Evolutionary conservation across 2,329 filamentous ascomycete genomes (phyloP).

Genomic region (Beauveria bassiana): DNA sequence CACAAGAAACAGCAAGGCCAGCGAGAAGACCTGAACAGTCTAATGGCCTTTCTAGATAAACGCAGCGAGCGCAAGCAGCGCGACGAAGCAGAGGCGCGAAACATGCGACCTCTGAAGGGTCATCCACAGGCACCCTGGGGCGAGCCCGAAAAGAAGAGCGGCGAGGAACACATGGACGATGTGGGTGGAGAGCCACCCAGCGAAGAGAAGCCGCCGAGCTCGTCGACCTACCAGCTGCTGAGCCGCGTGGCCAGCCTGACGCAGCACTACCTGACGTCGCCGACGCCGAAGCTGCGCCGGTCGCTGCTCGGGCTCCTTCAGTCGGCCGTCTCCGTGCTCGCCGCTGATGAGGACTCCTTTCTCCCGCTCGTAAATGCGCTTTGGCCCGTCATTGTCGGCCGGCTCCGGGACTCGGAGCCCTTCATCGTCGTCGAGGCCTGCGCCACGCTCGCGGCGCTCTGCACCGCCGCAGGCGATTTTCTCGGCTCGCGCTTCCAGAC

Average conservation of each 20-base stretch:
- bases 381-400: conserved; percentile 74
- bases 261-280: conserved; percentile 83
- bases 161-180: conserved; percentile 24
- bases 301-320: conserved; percentile 71
- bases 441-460: conserved; percentile 60
- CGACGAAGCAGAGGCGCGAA: conserved; percentile 29
- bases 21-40: conserved; percentile 32
- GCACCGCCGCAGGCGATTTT: conserved; percentile 70
- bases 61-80: conserved; percentile 29
- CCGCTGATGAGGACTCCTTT: conserved; percentile 72
- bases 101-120: conserved; percentile 20
- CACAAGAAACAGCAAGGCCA: conserved; percentile 33
- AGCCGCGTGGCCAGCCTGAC: conserved; percentile 75
- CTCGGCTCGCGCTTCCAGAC: conserved; percentile 66
- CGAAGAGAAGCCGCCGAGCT: conserved; percentile 51
- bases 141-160: conserved; percentile 23
- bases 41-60: conserved; percentile 55
- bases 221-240: conserved; percentile 73
- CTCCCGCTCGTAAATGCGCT: conserved; percentile 82
- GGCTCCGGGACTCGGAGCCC: conserved; percentile 57
- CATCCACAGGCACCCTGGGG: conserved; percentile 31
- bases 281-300: conserved; percentile 68
- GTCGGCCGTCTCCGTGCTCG: conserved; percentile 64
- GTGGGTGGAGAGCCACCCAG: conserved; percentile 22
- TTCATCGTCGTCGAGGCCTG: conserved; percentile 66